Evolutionary conservation across 345 rosid genomes (phyloP).

Genomic region (Sonneratia alba): DNA sequence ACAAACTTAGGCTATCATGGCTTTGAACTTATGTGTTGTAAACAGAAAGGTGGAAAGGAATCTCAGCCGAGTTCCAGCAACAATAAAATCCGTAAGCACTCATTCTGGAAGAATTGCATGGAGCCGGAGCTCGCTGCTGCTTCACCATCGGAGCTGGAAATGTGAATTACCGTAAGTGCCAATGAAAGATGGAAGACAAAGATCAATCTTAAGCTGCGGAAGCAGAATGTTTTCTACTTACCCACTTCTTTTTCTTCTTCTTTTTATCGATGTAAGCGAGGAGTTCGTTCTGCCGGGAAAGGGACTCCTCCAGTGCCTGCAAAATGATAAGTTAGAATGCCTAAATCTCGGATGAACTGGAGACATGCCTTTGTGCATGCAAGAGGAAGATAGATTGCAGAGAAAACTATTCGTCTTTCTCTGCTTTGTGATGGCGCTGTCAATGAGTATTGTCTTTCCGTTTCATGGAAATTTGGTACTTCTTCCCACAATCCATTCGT

Average conservation of each 20-base stretch:
- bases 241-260: conserved; percentile 38
- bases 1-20: conserved; percentile 2
- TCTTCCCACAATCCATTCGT: no score
- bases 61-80: neutral
- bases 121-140: neutral
- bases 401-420: no score
- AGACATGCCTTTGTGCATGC: no score
- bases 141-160: neutral
- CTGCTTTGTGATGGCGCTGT: no score
- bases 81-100: neutral
- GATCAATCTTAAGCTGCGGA: neutral
- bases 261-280: conserved; percentile 41
- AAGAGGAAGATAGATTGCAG: no score
- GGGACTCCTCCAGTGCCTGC: conserved; percentile 49
- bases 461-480: no score
- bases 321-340: neutral
- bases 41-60: neutral
- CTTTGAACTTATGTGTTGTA: conserved; percentile 1
- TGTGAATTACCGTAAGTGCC: neutral
- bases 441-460: no score
- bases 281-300: conserved; percentile 35
- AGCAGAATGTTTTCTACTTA: conserved; percentile 11
- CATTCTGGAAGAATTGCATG: neutral
- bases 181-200: neutral
- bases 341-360: no score